Conservation (phyloP, 352 stramenopile species). For the Globisporangium middletonii region DNA sequence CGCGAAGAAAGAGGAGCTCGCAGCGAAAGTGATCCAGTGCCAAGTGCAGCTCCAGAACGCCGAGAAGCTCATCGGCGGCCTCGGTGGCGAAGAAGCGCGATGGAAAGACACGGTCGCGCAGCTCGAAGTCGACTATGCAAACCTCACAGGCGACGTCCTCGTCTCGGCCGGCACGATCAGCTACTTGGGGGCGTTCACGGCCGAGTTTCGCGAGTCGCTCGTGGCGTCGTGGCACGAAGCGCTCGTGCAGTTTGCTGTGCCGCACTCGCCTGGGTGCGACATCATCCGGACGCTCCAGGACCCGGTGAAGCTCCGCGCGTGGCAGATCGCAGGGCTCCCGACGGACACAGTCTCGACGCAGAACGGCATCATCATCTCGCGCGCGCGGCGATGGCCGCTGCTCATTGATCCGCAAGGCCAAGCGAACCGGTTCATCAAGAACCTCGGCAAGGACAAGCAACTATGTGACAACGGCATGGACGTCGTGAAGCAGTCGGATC, state of each 20-base stretch:
- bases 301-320: conserved; percentile 82
- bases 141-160: conserved; percentile 81
- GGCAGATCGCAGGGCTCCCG: conserved; percentile 85
- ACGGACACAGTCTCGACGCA: conserved; percentile 90
- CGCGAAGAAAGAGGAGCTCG: conserved; percentile 89
- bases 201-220: conserved; percentile 74
- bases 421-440: conserved; percentile 91
- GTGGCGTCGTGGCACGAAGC: conserved; percentile 63
- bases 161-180: conserved; percentile 84
- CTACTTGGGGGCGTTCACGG: conserved; percentile 84
- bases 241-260: conserved; percentile 47
- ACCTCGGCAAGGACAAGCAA: conserved; percentile 77
- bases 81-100: conserved; percentile 78
- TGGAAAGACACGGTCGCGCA: conserved; percentile 83
- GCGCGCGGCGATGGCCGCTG: conserved; percentile 79
- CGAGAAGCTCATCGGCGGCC: conserved; percentile 74
- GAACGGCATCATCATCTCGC: conserved; percentile 91
- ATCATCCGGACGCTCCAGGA: conserved; percentile 85
- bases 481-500: conserved; percentile 87
- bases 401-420: conserved; percentile 91
- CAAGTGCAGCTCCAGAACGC: conserved; percentile 88
- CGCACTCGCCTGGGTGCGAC: conserved; percentile 79
- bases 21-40: conserved; percentile 84
- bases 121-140: conserved; percentile 66
- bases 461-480: conserved; percentile 90